Evolutionary conservation across 306 rosid genomes (phyloP).

Genomic region (Ochetophila trinervis): DNA sequence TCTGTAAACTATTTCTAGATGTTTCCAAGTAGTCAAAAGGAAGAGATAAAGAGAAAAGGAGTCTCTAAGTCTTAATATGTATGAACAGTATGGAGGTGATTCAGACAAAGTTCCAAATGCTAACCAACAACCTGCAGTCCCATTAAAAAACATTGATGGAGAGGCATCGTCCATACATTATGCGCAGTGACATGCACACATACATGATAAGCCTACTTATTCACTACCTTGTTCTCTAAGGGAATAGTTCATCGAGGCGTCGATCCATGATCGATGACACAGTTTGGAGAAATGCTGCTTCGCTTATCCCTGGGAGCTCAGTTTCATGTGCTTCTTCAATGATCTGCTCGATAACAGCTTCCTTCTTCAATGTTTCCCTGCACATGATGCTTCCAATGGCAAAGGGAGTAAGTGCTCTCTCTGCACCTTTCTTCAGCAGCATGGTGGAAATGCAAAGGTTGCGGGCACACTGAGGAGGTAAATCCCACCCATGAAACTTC

Average conservation of each 20-base stretch:
- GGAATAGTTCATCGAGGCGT: slow-evolving; percentile 34
- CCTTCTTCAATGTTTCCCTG: slow-evolving; percentile 49
- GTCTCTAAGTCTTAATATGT: too few relatives aligned
- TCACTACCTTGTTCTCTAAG: slow-evolving; percentile 12
- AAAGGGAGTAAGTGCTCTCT: slow-evolving; percentile 59
- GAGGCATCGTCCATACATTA: too few relatives aligned
- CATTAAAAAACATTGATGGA: too few relatives aligned
- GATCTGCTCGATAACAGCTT: slow-evolving; percentile 54
- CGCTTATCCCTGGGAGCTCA: slow-evolving; percentile 43
- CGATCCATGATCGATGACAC: slow-evolving; percentile 52
- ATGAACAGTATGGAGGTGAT: too few relatives aligned
- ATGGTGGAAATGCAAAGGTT: slow-evolving; percentile 50
- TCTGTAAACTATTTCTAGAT: too few relatives aligned
- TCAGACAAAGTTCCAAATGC: too few relatives aligned
- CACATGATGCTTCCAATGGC: slow-evolving; percentile 63
- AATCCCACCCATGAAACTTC: slow-evolving; percentile 65
- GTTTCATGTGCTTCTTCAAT: slow-evolving; percentile 48
- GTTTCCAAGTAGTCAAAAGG: too few relatives aligned
- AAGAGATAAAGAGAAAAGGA: too few relatives aligned
- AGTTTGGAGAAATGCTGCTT: slow-evolving; percentile 45
- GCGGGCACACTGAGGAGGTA: slow-evolving; percentile 45
- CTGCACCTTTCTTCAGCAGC: slow-evolving; percentile 68
- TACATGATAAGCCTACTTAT: not conserved
- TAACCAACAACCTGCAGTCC: too few relatives aligned
- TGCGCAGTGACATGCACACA: not conserved